phyloP scores from a whole-genome alignment of 1,284 basidiomycete species.

The Hypsizygus ulmarius region DNA sequence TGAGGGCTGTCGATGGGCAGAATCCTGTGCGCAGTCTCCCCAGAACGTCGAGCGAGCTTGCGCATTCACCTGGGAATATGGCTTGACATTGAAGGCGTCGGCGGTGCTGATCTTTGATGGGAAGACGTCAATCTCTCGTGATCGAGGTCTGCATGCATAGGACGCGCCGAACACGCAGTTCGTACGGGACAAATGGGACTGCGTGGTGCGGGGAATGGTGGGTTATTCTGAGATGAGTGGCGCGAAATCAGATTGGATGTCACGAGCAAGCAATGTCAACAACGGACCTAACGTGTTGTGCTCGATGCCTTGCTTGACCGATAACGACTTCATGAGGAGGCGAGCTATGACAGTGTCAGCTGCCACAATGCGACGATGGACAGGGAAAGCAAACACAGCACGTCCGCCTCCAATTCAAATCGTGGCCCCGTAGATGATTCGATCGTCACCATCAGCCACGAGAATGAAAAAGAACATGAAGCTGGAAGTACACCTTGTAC shows the following conservation, averaged over 20 bases:
- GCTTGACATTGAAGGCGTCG: constrained; percentile 68
- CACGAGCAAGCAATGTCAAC: constrained; percentile 90
- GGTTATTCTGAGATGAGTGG: too few species aligned
- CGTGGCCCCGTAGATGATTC: constrained; percentile 63
- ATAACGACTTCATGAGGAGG: constrained; percentile 82
- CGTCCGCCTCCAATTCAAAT: constrained; percentile 88
- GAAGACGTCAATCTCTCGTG: too few species aligned
- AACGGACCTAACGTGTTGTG: constrained; percentile 87
- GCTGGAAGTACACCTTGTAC: constrained; percentile 64
- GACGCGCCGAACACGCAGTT: too few species aligned
- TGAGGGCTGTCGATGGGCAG: constrained; percentile 84
- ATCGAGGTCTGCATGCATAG: too few species aligned
- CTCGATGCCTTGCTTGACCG: constrained; percentile 93
- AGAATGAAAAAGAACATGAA: too few species aligned
- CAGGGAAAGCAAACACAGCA: constrained; percentile 45
- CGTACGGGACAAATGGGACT: too few species aligned
- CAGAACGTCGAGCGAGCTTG: constrained; percentile 89
- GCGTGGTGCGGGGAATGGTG: too few species aligned
- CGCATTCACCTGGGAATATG: too few species aligned
- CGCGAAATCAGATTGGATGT: constrained; percentile 25
- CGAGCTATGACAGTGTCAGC: constrained; percentile 46
- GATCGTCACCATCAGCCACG: background rate
- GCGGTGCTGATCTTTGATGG: too few species aligned
- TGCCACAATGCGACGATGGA: constrained; percentile 2
- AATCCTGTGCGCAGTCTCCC: constrained; percentile 89